Percentiles rank a stretch among this genome's conserved stretches.
These are phyloP conservation scores for Phytophthora sansomeana DNA, from an alignment of 352 stramenopile species.

Conservation along the genomic window DNA sequence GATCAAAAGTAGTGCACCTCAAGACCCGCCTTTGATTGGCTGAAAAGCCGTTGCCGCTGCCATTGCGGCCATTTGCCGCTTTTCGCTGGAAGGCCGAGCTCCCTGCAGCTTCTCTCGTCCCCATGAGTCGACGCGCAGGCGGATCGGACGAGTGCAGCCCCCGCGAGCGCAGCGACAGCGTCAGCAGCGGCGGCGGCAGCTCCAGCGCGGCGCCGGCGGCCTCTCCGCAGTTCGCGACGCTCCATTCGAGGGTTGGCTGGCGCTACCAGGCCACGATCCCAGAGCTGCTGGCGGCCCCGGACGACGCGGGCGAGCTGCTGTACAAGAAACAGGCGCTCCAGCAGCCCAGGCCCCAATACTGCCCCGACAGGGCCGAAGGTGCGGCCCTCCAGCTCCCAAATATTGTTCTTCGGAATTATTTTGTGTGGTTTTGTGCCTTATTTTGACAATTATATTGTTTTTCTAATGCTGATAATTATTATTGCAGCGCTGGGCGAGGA, in stretches of 20 bases:
- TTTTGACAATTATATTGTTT: slow-evolving; percentile 7
- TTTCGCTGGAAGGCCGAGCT: slow-evolving; percentile 20
- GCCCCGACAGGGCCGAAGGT: slow-evolving; percentile 64
- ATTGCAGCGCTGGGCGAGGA: slow-evolving; percentile 58
- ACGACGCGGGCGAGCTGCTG: slow-evolving; percentile 28
- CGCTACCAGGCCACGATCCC: slow-evolving; percentile 82
- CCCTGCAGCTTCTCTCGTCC: slow-evolving; percentile 19
- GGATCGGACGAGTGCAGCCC: slow-evolving; percentile 26
- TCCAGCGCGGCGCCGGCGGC: neutral
- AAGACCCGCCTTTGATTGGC: neutral
- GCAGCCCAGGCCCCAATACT: slow-evolving; percentile 51
- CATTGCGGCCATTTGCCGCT: slow-evolving; percentile 29
- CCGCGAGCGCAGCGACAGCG: slow-evolving; percentile 41
- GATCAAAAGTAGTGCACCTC: too few relatives aligned
- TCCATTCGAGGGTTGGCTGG: slow-evolving; percentile 83
- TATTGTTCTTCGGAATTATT: neutral
- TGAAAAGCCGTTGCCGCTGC: neutral
- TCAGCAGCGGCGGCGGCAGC: slow-evolving; percentile 27
- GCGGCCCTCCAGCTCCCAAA: neutral
- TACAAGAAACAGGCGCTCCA: slow-evolving; percentile 41
- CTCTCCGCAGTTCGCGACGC: slow-evolving; percentile 64
- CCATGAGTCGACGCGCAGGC: slow-evolving; percentile 42
- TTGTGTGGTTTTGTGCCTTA: neutral
- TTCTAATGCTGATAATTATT: slow-evolving; percentile 7
- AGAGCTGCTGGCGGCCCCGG: slow-evolving; percentile 41